Evolutionary conservation across 2,329 filamentous ascomycete genomes (phyloP).

Genomic region (Aspergillus oerlinghausenensis): DNA sequence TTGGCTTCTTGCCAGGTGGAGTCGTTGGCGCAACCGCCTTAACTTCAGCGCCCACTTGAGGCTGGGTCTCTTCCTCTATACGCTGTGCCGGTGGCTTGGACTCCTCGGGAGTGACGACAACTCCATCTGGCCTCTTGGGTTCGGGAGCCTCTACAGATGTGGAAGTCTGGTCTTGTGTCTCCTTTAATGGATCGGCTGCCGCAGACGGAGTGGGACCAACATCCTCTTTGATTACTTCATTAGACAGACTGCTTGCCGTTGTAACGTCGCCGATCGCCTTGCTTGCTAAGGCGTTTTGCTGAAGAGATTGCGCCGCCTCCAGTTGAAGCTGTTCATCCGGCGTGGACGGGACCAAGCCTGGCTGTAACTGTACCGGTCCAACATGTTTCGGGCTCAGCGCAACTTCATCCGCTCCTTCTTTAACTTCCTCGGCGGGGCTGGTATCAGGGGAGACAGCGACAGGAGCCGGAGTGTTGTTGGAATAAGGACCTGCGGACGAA

Average conservation of each 20-base stretch:
- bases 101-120: slow-evolving; percentile 9
- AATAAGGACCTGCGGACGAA: slow-evolving; percentile 66
- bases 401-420: slow-evolving; percentile 43
- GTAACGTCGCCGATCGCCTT: slow-evolving; percentile 17
- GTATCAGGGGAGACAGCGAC: slow-evolving; percentile 68
- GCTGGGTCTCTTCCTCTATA: slow-evolving; percentile 10
- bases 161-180: slow-evolving; percentile 9
- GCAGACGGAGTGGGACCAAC: slow-evolving; percentile 9
- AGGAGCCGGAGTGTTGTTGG: slow-evolving; percentile 66
- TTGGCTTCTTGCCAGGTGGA: slow-evolving; percentile 24
- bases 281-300: slow-evolving; percentile 19
- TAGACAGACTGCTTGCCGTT: slow-evolving; percentile 14
- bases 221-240: slow-evolving; percentile 25
- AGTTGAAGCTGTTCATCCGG: slow-evolving; percentile 57
- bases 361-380: slow-evolving; percentile 18
- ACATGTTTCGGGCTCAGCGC: slow-evolving; percentile 22
- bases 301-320: slow-evolving; percentile 49
- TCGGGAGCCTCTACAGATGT: slow-evolving; percentile 7
- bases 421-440: slow-evolving; percentile 63
- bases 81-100: slow-evolving; percentile 8
- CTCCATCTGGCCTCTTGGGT: slow-evolving; percentile 10
- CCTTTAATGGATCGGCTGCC: slow-evolving; percentile 17
- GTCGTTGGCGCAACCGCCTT: slow-evolving; percentile 12
- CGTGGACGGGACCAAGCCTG: slow-evolving; percentile 42
- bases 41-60: slow-evolving; percentile 8